These are phyloP conservation scores for Fusarium pseudograminearum DNA, from an alignment of 2,329 filamentous ascomycete species.

Conservation along the genomic window DNA sequence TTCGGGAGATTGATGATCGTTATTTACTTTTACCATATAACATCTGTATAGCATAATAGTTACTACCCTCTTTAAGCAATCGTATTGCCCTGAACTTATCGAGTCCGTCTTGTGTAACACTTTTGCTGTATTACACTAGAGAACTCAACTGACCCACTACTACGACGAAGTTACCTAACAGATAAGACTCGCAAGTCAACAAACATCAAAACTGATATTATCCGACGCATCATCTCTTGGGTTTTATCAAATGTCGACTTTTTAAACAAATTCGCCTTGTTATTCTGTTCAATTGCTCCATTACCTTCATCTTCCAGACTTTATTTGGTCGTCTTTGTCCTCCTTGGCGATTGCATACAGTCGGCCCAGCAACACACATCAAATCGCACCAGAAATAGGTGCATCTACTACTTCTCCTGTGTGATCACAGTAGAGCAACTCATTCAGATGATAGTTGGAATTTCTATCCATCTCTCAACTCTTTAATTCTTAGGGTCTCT, in stretches of 20 bases:
- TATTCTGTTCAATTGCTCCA: neutral
- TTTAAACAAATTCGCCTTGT: neutral
- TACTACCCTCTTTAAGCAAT: neutral
- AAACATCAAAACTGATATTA: constrained; percentile 6
- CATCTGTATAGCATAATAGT: neutral
- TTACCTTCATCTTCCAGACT: neutral
- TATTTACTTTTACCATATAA: neutral
- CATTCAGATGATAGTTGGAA: neutral
- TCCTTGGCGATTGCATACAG: constrained; percentile 9
- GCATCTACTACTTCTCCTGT: neutral
- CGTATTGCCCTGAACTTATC: neutral
- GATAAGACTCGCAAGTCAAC: constrained; percentile 22
- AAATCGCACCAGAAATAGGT: constrained; percentile 8
- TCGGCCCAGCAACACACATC: constrained; percentile 38
- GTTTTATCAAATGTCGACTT: neutral
- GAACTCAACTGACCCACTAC: neutral
- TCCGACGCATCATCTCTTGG: neutral
- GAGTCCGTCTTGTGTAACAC: constrained; percentile 2
- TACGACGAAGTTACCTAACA: neutral
- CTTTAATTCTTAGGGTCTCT: neutral
- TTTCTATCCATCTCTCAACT: neutral
- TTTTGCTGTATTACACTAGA: neutral
- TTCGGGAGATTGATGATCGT: neutral
- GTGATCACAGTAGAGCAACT: constrained; percentile 13
- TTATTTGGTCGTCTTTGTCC: neutral